Conservation (phyloP, 352 stramenopile genomes). For the Globisporangium perplexum region DNA sequence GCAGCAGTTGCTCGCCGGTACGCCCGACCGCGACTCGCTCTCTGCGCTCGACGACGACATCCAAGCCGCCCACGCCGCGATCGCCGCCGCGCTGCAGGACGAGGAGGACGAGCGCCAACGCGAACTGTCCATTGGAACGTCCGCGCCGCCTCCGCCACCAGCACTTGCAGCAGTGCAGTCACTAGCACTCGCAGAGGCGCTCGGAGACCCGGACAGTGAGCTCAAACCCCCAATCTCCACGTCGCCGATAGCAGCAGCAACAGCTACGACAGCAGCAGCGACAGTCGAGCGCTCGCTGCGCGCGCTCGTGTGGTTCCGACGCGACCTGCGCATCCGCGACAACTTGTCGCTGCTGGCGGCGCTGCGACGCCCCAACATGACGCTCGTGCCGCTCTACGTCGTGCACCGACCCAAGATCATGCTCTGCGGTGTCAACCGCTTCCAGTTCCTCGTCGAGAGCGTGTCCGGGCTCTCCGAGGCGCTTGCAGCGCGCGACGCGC, state of each 20-base stretch:
- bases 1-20: constrained; percentile 24
- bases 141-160: too few species aligned
- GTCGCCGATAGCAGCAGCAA: neutral
- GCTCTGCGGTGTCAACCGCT: constrained; percentile 71
- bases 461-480: constrained; percentile 77
- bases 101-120: constrained; percentile 18
- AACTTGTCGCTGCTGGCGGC: constrained; percentile 90
- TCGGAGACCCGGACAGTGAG: neutral
- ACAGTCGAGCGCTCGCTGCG: constrained; percentile 23
- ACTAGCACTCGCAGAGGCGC: neutral
- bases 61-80: constrained; percentile 12
- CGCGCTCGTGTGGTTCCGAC: constrained; percentile 91
- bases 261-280: neutral
- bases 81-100: constrained; percentile 23
- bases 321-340: constrained; percentile 95
- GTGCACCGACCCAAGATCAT: constrained; percentile 86
- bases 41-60: constrained; percentile 13
- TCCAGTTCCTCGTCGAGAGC: constrained; percentile 93
- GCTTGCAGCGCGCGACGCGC: constrained; percentile 51
- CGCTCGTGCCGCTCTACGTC: constrained; percentile 86
- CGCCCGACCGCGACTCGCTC: constrained; percentile 2
- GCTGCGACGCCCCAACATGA: constrained; percentile 31
- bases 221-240: neutral
- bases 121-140: constrained; percentile 1
- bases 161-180: too few species aligned